Percentiles rank a stretch among this genome's conserved stretches.
Evolutionary conservation across 768 basidiomycete species (phyloP).

Genomic region (Coprinellus micaceus): DNA sequence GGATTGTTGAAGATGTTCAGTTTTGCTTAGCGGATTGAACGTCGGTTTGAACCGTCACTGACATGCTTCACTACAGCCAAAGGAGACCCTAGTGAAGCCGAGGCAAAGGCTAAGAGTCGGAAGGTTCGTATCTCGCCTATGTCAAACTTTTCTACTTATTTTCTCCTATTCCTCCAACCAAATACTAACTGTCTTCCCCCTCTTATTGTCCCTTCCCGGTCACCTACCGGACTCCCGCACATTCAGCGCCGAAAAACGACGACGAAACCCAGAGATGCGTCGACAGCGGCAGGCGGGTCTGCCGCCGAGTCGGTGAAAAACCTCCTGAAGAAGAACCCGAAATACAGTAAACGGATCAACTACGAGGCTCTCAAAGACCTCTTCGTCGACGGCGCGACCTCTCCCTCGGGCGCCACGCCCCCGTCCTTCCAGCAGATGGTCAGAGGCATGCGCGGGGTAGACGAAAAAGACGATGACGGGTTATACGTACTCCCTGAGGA

Average conservation of each 20-base stretch:
- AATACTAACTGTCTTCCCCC: not conserved
- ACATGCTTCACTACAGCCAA: conserved; percentile 50
- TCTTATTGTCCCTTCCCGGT: conserved; percentile 9
- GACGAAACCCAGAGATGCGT: conserved; percentile 66
- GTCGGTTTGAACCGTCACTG: conserved; percentile 1
- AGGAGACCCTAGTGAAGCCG: conserved; percentile 49
- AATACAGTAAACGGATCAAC: conserved; percentile 91
- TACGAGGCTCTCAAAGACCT: conserved; percentile 85
- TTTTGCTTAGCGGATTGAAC: conserved; percentile 43
- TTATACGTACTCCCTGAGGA: conserved; percentile 32
- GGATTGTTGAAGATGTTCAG: not conserved
- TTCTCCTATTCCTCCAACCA: conserved; percentile 4
- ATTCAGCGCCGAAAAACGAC: conserved; percentile 70
- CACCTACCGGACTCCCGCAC: conserved; percentile 9
- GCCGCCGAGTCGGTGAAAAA: conserved; percentile 75
- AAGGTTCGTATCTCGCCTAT: conserved; percentile 65
- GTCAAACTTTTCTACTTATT: conserved; percentile 25
- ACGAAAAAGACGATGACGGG: conserved; percentile 44
- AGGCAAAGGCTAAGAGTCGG: conserved; percentile 51
- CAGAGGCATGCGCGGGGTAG: conserved; percentile 15
- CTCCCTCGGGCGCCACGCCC: conserved; percentile 22
- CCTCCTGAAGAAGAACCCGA: conserved; percentile 79
- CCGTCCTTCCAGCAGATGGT: conserved; percentile 12
- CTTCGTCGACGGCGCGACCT: conserved; percentile 47
- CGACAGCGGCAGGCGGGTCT: conserved; percentile 64